phyloP scores from a whole-genome alignment of 257 asterid species.

The Plantago major region DNA sequence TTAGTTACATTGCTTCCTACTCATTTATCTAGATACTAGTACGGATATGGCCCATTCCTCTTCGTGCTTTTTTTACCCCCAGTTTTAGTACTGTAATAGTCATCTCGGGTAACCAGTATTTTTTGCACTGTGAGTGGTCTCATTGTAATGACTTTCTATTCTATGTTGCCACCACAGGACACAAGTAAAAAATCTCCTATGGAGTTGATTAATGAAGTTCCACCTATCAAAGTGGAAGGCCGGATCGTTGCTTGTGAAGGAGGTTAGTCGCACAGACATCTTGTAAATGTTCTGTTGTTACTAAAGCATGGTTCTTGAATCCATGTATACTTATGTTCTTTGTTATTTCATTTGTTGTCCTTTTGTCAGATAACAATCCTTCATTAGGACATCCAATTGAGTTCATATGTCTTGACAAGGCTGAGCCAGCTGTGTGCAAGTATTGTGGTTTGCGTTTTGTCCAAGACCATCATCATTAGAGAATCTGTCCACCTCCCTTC shows the following conservation, averaged over 20 bases:
- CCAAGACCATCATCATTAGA: slow-evolving; percentile 83
- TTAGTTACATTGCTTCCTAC: background rate
- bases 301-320: background rate
- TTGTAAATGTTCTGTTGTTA: background rate
- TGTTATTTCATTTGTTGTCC: background rate
- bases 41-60: background rate
- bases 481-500: background rate
- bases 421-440: slow-evolving; percentile 81
- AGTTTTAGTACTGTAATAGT: background rate
- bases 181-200: slow-evolving; percentile 78
- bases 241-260: slow-evolving; percentile 92
- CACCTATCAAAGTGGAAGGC: slow-evolving; percentile 84
- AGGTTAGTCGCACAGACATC: slow-evolving; percentile 37
- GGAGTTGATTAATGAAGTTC: slow-evolving; percentile 97
- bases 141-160: slow-evolving; percentile 4
- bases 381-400: slow-evolving; percentile 94
- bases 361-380: slow-evolving; percentile 53
- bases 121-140: background rate
- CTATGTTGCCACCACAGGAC: slow-evolving; percentile 41
- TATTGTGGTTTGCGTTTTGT: slow-evolving; percentile 79
- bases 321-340: background rate
- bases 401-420: slow-evolving; percentile 87
- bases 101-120: background rate
- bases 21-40: background rate
- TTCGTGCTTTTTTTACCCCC: background rate